Conservation (phyloP, 345 rosid species). For the Durio zibethinus region DNA sequence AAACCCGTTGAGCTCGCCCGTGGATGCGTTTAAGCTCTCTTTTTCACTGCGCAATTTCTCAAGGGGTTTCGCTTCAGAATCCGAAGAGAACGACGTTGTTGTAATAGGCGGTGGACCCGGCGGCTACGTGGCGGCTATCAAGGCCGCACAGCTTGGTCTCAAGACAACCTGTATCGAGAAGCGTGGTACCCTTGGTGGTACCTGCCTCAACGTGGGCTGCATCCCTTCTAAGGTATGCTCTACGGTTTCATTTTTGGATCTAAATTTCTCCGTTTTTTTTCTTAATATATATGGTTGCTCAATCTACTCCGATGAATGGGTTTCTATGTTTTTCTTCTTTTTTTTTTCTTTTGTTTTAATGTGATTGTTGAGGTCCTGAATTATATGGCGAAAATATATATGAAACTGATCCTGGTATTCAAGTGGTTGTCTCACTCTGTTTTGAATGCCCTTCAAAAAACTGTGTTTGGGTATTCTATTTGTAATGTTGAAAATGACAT, state of each 20-base stretch:
- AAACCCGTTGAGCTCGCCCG: slow-evolving; percentile 44
- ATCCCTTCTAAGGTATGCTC: slow-evolving; percentile 88
- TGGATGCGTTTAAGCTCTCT: slow-evolving; percentile 54
- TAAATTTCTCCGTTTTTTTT: not conserved
- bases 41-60: slow-evolving; percentile 47
- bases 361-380: slow-evolving; percentile 1
- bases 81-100: slow-evolving; percentile 95
- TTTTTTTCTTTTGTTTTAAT: not conserved
- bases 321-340: not conserved
- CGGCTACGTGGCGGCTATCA: slow-evolving; percentile 98
- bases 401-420: slow-evolving; percentile 1
- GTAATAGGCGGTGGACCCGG: slow-evolving; percentile 99
- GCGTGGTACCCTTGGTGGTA: slow-evolving; percentile 96
- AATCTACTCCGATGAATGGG: not conserved
- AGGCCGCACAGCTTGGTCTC: slow-evolving; percentile 96
- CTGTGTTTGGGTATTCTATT: not conserved
- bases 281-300: no score
- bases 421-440: not conserved
- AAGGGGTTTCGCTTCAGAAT: slow-evolving; percentile 79
- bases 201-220: slow-evolving; percentile 99
- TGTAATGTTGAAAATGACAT: not conserved
- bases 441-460: not conserved
- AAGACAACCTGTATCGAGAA: slow-evolving; percentile 98
- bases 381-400: not conserved
- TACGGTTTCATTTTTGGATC: not conserved